Evolutionary conservation across 768 basidiomycete genomes (phyloP).

Genomic region (Termitomyces sp.): DNA sequence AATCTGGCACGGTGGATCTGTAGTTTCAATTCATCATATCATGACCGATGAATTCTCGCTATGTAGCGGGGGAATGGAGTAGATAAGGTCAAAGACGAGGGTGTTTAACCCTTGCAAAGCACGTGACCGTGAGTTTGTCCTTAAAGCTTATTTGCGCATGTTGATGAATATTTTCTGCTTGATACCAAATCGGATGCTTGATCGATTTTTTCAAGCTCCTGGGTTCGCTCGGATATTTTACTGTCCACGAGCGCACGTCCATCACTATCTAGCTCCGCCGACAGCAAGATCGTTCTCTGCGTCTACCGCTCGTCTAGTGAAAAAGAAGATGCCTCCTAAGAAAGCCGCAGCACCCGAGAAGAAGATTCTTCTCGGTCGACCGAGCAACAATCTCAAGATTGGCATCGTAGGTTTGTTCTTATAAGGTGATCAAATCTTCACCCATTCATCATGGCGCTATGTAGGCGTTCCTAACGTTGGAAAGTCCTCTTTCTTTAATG

Average conservation of each 20-base stretch:
- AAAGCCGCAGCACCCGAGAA: constrained; percentile 75
- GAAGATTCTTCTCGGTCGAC: constrained; percentile 83
- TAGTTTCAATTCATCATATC: not conserved
- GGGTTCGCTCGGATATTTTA: constrained; percentile 10
- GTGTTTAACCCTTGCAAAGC: not conserved
- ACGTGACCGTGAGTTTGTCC: not conserved
- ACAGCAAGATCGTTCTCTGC: constrained; percentile 25
- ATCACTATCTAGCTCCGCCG: constrained; percentile 2
- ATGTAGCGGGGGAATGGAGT: too few species aligned
- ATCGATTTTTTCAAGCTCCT: constrained; percentile 18
- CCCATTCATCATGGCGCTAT: constrained; percentile 11
- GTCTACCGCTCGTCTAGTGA: constrained; percentile 31
- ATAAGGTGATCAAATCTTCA: constrained; percentile 13
- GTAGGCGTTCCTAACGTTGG: constrained; percentile 93
- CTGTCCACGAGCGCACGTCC: constrained; percentile 8
- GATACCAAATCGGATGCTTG: constrained; percentile 17
- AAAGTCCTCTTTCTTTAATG: constrained; percentile 99
- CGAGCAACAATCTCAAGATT: constrained; percentile 96
- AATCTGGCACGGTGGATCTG: not conserved
- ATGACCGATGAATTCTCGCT: not conserved
- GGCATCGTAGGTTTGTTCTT: constrained; percentile 89
- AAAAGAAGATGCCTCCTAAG: constrained; percentile 87
- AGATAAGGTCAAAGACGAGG: too few species aligned
- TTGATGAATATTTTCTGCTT: constrained; percentile 11
- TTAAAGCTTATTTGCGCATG: not conserved